Evolutionary conservation across 2,329 filamentous ascomycete species (phyloP).

Genomic region (Keithomyces neogunnii): DNA sequence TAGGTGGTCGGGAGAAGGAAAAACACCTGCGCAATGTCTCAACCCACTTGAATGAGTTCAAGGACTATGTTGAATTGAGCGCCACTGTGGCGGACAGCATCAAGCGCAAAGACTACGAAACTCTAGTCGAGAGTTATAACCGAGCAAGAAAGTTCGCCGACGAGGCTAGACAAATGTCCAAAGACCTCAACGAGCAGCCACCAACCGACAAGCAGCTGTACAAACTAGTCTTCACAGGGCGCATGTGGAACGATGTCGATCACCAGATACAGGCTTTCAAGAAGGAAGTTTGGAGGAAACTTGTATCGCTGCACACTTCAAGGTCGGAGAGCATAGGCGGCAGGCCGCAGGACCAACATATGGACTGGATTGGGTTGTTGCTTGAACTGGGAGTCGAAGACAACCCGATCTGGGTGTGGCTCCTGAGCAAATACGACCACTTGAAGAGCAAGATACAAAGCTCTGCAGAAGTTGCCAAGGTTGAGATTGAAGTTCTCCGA

Average conservation of each 20-base stretch:
- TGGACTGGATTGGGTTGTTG: slow-evolving; percentile 82
- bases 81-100: slow-evolving; percentile 73
- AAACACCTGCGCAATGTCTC: slow-evolving; percentile 74
- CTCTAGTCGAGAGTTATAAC: slow-evolving; percentile 76
- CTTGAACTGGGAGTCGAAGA: slow-evolving; percentile 93
- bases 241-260: slow-evolving; percentile 93
- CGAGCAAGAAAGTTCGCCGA: slow-evolving; percentile 76
- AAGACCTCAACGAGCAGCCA: slow-evolving; percentile 41
- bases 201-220: slow-evolving; percentile 75
- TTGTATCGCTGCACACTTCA: slow-evolving; percentile 59
- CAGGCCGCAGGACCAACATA: slow-evolving; percentile 68
- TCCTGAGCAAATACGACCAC: slow-evolving; percentile 80
- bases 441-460: slow-evolving; percentile 77
- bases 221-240: slow-evolving; percentile 76
- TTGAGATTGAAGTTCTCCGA: slow-evolving; percentile 87
- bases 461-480: slow-evolving; percentile 75
- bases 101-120: slow-evolving; percentile 84
- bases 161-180: slow-evolving; percentile 63
- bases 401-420: slow-evolving; percentile 95
- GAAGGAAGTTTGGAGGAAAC: slow-evolving; percentile 75
- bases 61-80: slow-evolving; percentile 74
- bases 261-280: slow-evolving; percentile 83
- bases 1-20: slow-evolving; percentile 87
- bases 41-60: slow-evolving; percentile 67
- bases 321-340: slow-evolving; percentile 38